These are phyloP conservation scores for Macaranga tanarius DNA, from an alignment of 441 rosid species.

Conservation along the genomic window DNA sequence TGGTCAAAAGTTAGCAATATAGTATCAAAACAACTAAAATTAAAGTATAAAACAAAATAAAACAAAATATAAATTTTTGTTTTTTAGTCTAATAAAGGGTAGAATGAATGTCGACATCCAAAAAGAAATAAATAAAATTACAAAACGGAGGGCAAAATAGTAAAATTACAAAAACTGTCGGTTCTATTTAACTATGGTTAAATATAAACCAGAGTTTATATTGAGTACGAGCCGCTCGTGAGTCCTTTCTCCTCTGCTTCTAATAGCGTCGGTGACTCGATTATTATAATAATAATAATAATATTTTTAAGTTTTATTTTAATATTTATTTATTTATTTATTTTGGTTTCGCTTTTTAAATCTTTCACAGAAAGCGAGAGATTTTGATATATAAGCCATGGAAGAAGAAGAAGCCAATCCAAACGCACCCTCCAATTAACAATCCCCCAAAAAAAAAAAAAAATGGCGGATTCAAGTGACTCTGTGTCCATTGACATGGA, in stretches of 20 bases:
- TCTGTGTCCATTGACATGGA: conserved; percentile 84
- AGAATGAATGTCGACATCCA: not conserved
- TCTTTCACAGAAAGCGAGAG: conserved; percentile 17
- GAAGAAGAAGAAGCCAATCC: conserved; percentile 30
- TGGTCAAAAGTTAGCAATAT: no score
- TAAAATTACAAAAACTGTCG: conserved; percentile 51
- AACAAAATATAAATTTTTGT: no score
- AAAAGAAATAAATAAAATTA: not conserved
- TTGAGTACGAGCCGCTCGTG: conserved; percentile 41
- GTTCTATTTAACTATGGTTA: conserved; percentile 54
- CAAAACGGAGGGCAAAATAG: conserved; percentile 22
- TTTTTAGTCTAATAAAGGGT: no score
- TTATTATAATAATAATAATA: no score
- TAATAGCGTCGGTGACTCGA: conserved; percentile 76
- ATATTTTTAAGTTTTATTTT: conserved; percentile 4
- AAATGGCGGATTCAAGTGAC: conserved; percentile 81
- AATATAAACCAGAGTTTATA: conserved; percentile 34
- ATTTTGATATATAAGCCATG: conserved; percentile 24
- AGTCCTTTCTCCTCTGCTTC: not conserved
- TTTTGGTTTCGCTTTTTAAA: not conserved
- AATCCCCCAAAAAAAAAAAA: conserved; percentile 20
- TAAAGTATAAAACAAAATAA: no score
- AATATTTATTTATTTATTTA: not conserved
- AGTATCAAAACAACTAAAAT: no score
- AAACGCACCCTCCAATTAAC: conserved; percentile 18